phyloP scores from a whole-genome alignment of 2,329 filamentous ascomycete genomes.

The Zasmidium citrigriseum region DNA sequence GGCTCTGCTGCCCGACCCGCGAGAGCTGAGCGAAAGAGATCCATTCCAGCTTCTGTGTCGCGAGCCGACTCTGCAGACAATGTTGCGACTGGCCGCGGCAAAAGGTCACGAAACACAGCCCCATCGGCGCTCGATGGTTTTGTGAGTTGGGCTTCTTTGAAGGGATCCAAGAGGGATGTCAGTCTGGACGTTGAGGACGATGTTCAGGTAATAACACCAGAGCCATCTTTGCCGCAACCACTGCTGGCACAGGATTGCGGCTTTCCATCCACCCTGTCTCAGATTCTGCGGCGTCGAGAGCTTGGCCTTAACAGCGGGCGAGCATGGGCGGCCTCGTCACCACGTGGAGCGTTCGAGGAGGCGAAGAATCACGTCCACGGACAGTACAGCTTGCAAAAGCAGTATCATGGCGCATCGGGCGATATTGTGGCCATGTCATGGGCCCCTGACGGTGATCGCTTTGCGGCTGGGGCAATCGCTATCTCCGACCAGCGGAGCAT shows the following conservation, averaged over 20 bases:
- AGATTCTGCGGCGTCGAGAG: constrained; percentile 31
- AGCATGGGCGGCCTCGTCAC: constrained; percentile 18
- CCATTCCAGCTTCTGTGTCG: background rate
- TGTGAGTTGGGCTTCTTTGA: constrained; percentile 26
- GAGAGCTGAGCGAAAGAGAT: background rate
- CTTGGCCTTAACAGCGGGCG: constrained; percentile 22
- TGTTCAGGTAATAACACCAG: background rate
- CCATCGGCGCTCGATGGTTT: constrained; percentile 20
- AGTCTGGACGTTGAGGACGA: background rate
- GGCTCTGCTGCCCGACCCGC: background rate
- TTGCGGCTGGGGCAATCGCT: constrained; percentile 59
- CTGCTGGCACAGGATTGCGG: constrained; percentile 16
- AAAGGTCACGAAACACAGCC: constrained; percentile 8
- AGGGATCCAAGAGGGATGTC: constrained; percentile 6
- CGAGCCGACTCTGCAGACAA: constrained; percentile 3
- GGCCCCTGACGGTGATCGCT: constrained; percentile 55
- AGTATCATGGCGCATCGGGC: constrained; percentile 60
- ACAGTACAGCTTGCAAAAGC: constrained; percentile 45
- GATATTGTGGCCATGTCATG: constrained; percentile 60
- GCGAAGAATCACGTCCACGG: constrained; percentile 37
- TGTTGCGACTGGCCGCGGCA: constrained; percentile 5
- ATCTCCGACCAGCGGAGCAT: constrained; percentile 57
- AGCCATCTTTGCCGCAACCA: background rate
- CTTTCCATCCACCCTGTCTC: constrained; percentile 20
- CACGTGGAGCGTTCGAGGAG: constrained; percentile 22